A percentile compares a stretch with the other conserved stretches of the same genome.
phyloP scores from a whole-genome alignment of 2,329 filamentous ascomycete genomes.

The Sporothrix protearum region DNA sequence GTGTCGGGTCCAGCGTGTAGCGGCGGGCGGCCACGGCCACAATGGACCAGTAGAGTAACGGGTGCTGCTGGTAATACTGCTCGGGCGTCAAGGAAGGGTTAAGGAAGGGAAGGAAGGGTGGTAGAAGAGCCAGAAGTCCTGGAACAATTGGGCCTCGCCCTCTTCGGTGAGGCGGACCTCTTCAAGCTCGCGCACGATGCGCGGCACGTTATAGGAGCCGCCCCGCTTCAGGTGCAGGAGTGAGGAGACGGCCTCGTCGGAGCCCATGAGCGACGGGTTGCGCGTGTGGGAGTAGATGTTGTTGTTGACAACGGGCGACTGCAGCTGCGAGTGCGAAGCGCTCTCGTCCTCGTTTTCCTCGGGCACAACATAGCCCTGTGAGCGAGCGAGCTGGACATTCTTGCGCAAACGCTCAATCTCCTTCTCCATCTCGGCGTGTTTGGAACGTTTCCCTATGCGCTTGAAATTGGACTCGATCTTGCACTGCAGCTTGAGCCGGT shows the following conservation, averaged over 20 bases:
- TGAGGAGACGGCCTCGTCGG: slow-evolving; percentile 65
- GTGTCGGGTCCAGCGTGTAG: slow-evolving; percentile 58
- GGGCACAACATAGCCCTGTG: slow-evolving; percentile 52
- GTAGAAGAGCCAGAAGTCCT: slow-evolving; percentile 71
- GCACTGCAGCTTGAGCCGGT: slow-evolving; percentile 74
- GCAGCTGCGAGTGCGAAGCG: slow-evolving; percentile 47
- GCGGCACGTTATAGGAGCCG: slow-evolving; percentile 57
- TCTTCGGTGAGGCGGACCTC: slow-evolving; percentile 62
- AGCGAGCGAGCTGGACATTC: slow-evolving; percentile 57
- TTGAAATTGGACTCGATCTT: slow-evolving; percentile 88
- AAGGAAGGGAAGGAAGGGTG: slow-evolving; percentile 75
- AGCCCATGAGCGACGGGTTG: slow-evolving; percentile 63
- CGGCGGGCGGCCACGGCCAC: slow-evolving; percentile 71
- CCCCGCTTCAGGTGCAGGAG: slow-evolving; percentile 63
- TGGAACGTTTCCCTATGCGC: slow-evolving; percentile 72
- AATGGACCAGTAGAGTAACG: slow-evolving; percentile 82
- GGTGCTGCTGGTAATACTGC: slow-evolving; percentile 71
- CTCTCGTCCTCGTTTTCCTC: slow-evolving; percentile 49
- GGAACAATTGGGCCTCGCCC: slow-evolving; percentile 62
- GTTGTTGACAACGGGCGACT: slow-evolving; percentile 55
- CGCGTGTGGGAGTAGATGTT: slow-evolving; percentile 57
- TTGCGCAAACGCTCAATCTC: slow-evolving; percentile 69
- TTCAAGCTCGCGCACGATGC: slow-evolving; percentile 60
- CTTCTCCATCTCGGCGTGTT: slow-evolving; percentile 82
- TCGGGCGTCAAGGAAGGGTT: slow-evolving; percentile 65